A percentile compares a stretch with the other conserved stretches of the same genome.
Evolutionary conservation across 495 filamentous ascomycete species (phyloP).

Genomic region (Talaromyces ruber): DNA sequence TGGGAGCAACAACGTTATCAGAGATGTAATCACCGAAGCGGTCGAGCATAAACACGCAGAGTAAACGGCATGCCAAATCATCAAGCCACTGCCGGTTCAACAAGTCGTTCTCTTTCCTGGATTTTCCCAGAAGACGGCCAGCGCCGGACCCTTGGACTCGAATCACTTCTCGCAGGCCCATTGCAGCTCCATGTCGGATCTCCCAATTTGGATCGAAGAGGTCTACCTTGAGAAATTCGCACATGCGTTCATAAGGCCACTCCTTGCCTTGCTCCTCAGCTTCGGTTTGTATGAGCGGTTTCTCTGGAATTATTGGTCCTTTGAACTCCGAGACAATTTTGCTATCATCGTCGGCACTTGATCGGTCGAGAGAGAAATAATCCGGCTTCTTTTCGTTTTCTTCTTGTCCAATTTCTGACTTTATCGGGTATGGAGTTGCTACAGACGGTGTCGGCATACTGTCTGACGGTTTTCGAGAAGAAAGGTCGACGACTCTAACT

Average conservation of each 20-base stretch:
- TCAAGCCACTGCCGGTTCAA: constrained; percentile 82
- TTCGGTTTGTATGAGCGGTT: constrained; percentile 53
- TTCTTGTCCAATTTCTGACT: constrained; percentile 50
- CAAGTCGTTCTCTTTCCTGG: constrained; percentile 62
- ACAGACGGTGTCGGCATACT: constrained; percentile 51
- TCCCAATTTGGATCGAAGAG: constrained; percentile 94
- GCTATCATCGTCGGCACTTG: constrained; percentile 70
- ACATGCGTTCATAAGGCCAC: constrained; percentile 92
- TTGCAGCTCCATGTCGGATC: constrained; percentile 91
- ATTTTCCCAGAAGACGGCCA: constrained; percentile 66
- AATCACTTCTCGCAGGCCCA: constrained; percentile 87
- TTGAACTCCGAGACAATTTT: constrained; percentile 97
- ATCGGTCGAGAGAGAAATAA: constrained; percentile 79
- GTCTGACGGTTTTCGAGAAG: constrained; percentile 61
- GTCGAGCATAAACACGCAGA: constrained; percentile 94
- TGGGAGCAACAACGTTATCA: constrained; percentile 92
- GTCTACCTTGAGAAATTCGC: constrained; percentile 86
- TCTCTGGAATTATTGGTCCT: constrained; percentile 57
- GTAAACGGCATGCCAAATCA: constrained; percentile 84
- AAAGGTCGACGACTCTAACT: constrained; percentile 81
- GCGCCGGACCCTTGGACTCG: constrained; percentile 87
- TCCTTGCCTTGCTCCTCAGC: constrained; percentile 69
- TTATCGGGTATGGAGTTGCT: constrained; percentile 62
- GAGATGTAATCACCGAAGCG: constrained; percentile 96
- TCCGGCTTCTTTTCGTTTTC: constrained; percentile 47